phyloP scores from a whole-genome alignment of 2,329 filamentous ascomycete genomes.

The Stenocarpella maydis region DNA sequence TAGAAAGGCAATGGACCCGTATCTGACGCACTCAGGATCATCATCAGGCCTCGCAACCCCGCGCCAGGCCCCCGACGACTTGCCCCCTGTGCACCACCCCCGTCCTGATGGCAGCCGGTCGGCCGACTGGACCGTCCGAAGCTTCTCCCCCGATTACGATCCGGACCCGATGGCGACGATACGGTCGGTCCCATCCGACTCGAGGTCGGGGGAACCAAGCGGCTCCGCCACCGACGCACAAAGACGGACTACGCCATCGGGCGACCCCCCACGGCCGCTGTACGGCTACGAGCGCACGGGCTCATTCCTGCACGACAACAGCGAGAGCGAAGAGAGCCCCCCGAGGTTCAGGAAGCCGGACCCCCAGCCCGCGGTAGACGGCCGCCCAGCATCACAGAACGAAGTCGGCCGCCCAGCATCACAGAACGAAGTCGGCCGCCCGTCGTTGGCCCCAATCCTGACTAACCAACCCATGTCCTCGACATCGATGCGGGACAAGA shows the following conservation, averaged over 20 bases:
- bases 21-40: conserved; percentile 56
- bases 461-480: conserved; percentile 28
- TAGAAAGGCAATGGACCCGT: conserved; percentile 87
- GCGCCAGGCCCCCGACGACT: conserved; percentile 34
- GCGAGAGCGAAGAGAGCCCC: conserved; percentile 56
- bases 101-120: conserved; percentile 34
- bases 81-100: conserved; percentile 30
- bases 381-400: neutral
- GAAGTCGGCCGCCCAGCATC: conserved; percentile 12
- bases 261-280: conserved; percentile 45
- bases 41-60: conserved; percentile 25
- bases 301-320: conserved; percentile 62
- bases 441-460: conserved; percentile 25
- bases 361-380: neutral
- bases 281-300: conserved; percentile 48
- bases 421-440: conserved; percentile 7
- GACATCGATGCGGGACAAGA: conserved; percentile 30
- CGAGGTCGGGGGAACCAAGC: conserved; percentile 42
- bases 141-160: conserved; percentile 80
- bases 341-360: conserved; percentile 34
- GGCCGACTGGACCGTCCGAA: conserved; percentile 54
- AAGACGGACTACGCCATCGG: conserved; percentile 46
- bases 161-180: conserved; percentile 77
- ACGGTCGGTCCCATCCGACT: conserved; percentile 64
- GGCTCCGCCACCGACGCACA: conserved; percentile 36